Evolutionary conservation across 345 rosid species (phyloP).

Genomic region (Salix koriyanagi): DNA sequence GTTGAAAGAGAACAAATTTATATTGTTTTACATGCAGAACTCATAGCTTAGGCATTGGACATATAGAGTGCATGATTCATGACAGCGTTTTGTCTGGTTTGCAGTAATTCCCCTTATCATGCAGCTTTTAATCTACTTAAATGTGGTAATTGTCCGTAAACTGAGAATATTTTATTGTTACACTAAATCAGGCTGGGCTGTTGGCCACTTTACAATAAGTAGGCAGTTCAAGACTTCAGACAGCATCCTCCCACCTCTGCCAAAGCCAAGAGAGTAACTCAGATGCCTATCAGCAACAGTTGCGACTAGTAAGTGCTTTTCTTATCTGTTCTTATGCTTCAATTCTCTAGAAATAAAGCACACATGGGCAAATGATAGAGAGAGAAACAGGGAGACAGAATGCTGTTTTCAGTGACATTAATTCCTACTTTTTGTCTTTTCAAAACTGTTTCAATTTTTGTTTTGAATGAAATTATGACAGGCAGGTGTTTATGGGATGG

Average conservation of each 20-base stretch:
- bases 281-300: conserved; percentile 24
- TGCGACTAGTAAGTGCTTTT: conserved; percentile 14
- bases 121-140: conserved; percentile 1
- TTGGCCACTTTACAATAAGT: conserved; percentile 46
- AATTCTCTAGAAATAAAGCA: conserved; percentile 34
- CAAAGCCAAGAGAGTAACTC: conserved; percentile 16
- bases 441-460: conserved; percentile 18
- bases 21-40: conserved; percentile 31
- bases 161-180: conserved; percentile 27
- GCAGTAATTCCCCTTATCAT: conserved; percentile 15
- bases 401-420: conserved; percentile 26
- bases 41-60: conserved; percentile 42
- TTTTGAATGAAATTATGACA: conserved; percentile 21
- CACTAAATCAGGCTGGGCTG: conserved; percentile 45
- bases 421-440: conserved; percentile 40
- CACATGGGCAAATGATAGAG: conserved; percentile 9
- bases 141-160: conserved; percentile 26
- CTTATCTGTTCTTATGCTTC: conserved; percentile 19
- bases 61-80: conserved; percentile 41
- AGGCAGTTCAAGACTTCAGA: conserved; percentile 7
- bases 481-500: conserved; percentile 14
- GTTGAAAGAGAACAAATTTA: conserved; percentile 25
- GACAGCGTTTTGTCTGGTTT: conserved; percentile 35
- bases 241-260: conserved; percentile 5
- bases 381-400: conserved; percentile 24